Evolutionary conservation across 257 asterid species (phyloP), one percentile per base, ranked within the genome.

Genomic region (Rubia yunnanensis): DNA sequence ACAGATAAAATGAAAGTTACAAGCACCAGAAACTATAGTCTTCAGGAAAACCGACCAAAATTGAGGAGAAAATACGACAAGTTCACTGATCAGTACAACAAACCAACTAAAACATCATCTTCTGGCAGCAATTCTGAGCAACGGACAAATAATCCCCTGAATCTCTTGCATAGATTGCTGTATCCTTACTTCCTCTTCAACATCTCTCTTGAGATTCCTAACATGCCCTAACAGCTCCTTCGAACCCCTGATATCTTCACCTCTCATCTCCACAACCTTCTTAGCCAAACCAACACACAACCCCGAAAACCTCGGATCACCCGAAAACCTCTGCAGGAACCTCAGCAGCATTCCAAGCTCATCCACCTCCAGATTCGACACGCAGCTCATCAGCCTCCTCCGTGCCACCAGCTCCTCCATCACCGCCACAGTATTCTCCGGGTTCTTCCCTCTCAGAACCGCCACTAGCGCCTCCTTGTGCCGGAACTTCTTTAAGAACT

Each of bases 341-440:
- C 76, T 79, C 76, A 94, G 2, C 60, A 94, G 50, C 76, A 85
- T 71, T 1, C 80, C 91, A 7, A 94, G 84, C 82, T 94, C 97
- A 18, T 78, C 84, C 0, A 13, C 31, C 20, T 88, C 97, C 82
- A 94, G 71, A 82, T 85, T 90, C 1, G 84, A 72, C 18, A 88
- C 82, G 39, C 94, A 82, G 66, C 48, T 82, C 74, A 88, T 56
- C 82, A 94, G 66, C 83, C 86, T 94, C 85, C 81, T 85, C 61
- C 97, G 72, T 4, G 92, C 94, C 17, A 94, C 88, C 77, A 94
- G 72, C 60, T 94, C 99, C 85, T 94, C 97, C 81, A 94, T 88
- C 30, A 94, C 97, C 34, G 97, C 97, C 68, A 90, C 86, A 39
- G 83, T 79, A 68, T 77, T 76, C 73, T 80, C 92, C 0, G 95